Conservation (phyloP, 2,329 filamentous ascomycete species). For the Aspergillus puulaauensis region DNA sequence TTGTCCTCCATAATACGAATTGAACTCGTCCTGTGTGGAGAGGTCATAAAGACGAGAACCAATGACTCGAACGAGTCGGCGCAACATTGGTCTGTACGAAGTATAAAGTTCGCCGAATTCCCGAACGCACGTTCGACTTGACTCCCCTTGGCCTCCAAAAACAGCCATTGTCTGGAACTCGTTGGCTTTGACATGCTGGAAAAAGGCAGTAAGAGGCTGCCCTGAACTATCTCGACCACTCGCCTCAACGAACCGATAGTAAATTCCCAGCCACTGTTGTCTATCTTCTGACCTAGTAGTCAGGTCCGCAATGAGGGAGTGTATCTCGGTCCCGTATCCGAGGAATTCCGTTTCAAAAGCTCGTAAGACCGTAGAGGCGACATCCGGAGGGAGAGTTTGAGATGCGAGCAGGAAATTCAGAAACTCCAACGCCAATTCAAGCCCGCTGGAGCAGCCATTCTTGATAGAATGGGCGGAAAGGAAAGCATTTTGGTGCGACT, state of each 20-base stretch:
- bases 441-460: not conserved
- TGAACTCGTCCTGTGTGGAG: conserved; percentile 7
- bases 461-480: not conserved
- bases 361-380: not conserved
- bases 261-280: conserved; percentile 12
- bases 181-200: conserved; percentile 12
- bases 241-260: conserved; percentile 13
- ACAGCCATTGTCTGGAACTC: conserved; percentile 15
- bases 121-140: conserved; percentile 16
- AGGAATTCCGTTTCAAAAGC: conserved; percentile 17
- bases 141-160: conserved; percentile 22
- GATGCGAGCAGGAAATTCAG: conserved; percentile 11
- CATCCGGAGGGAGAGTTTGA: not conserved
- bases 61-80: conserved; percentile 8
- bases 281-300: not conserved
- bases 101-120: conserved; percentile 17
- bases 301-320: conserved; percentile 10
- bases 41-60: conserved; percentile 8
- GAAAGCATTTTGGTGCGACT: conserved; percentile 10
- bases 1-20: conserved; percentile 7
- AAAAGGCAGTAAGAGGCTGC: conserved; percentile 6
- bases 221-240: not conserved
- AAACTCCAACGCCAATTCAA: conserved; percentile 12
- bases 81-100: conserved; percentile 18
- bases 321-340: conserved; percentile 11